Evolutionary conservation across 768 basidiomycete genomes (phyloP), one percentile per base, ranked within the genome.

Genomic region (Chiua virens): DNA sequence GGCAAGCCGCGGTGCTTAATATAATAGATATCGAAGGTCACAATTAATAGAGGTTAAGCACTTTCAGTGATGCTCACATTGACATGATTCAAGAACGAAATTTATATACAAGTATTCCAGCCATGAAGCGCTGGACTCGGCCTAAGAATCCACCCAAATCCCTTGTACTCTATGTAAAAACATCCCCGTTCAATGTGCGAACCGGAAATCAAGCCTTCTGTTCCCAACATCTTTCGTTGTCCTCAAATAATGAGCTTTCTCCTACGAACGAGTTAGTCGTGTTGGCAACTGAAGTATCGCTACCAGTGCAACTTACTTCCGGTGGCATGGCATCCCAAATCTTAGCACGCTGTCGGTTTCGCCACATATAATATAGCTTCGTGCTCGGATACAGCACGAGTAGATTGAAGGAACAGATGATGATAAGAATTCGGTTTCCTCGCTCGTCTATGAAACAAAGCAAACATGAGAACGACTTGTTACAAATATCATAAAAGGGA

Each of bases 191-290:
- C 42, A 83, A 62, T 85, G 81, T 7, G 76, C 78, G 53, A 86
- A 86, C 13, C 81, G 72, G 70, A 85, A 86, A 58, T 86, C 82
- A 52, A 86, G 63, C 30, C 81, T 68, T 54, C 75, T 64, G 56
- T 84, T 86, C 22, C 85, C 83, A 55, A 75, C 69, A 48, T 87
- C 84, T 32, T 72, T 76, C 0, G 56, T 58, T 6, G 51, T 58
- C 5, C 30, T 36, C 37, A 58, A 5, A 17, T 88, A 87, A n/a
- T 80, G 67, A 40, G 73, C 69, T 59, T 76, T 79, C 61, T 83
- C 75, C 82, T 83, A 58, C 21, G n/a, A 43, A 65, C 38, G 5
- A 8, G 8, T 53, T 30, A 58, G 8, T 3, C 14, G n/a, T 23
- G 23, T 23, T 15, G 3, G 40, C 40, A 41, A 30, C 30, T 11